Evolutionary conservation across 2,329 filamentous ascomycete genomes (phyloP).

Genomic region (Ophiosphaerella korrae): DNA sequence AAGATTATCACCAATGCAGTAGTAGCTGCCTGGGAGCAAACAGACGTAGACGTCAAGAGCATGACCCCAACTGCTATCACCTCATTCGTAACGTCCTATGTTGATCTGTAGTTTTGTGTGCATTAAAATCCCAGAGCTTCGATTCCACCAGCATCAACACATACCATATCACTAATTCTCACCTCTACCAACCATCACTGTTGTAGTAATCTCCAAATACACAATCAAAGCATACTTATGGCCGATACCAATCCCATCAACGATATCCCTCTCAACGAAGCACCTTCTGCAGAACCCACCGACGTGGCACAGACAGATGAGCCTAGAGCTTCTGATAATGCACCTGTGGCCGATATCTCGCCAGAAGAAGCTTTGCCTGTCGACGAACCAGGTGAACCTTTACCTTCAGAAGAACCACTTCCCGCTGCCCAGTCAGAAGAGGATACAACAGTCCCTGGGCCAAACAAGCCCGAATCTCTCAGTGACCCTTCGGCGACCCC

Average conservation of each 20-base stretch:
- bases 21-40: background rate
- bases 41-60: no score
- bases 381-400: background rate
- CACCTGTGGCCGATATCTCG: background rate
- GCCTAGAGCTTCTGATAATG: background rate
- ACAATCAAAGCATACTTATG: background rate
- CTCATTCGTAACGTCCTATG: no score
- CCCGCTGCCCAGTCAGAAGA: no score
- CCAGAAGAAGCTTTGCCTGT: constrained; percentile 1
- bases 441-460: no score
- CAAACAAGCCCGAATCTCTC: no score
- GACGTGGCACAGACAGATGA: background rate
- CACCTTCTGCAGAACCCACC: background rate
- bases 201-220: background rate
- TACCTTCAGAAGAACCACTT: no score
- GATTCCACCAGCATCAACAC: no score
- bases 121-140: no score
- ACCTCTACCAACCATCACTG: background rate
- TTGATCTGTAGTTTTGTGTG: no score
- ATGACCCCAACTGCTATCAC: no score
- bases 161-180: no score
- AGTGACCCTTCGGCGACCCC: no score
- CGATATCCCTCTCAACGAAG: background rate
- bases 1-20: background rate
- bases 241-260: background rate